These are phyloP conservation scores for Prunella vulgaris DNA, from an alignment of 257 asterid genomes.

Conservation along the genomic window DNA sequence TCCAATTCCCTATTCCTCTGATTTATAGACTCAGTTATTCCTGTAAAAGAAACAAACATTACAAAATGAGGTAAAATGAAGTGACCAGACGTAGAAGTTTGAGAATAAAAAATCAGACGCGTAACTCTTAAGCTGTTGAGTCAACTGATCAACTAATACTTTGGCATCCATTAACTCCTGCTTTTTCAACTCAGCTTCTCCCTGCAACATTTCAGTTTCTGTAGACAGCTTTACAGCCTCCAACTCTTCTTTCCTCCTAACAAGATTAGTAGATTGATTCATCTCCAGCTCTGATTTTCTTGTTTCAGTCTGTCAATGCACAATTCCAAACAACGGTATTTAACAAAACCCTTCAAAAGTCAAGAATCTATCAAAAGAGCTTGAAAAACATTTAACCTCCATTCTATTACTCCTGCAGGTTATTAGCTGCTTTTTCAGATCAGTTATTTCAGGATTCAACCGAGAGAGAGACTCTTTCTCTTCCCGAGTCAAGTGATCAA, in stretches of 20 bases:
- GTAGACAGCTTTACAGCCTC: slow-evolving; percentile 72
- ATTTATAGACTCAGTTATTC: slow-evolving; percentile 53
- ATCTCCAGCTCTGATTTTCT: slow-evolving; percentile 95
- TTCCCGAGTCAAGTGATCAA: slow-evolving; percentile 90
- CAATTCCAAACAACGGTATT: slow-evolving; percentile 13
- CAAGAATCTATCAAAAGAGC: neutral
- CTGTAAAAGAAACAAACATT: slow-evolving; percentile 33
- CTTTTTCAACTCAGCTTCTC: slow-evolving; percentile 73
- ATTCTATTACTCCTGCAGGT: slow-evolving; percentile 73
- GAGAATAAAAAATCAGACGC: slow-evolving; percentile 15
- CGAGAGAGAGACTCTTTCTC: slow-evolving; percentile 82
- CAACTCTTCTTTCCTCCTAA: slow-evolving; percentile 89
- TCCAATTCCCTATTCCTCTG: slow-evolving; percentile 58
- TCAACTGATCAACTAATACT: slow-evolving; percentile 51
- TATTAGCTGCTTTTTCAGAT: slow-evolving; percentile 66
- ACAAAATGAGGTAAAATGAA: slow-evolving; percentile 6
- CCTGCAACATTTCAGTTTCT: slow-evolving; percentile 60
- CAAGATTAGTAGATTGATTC: slow-evolving; percentile 93
- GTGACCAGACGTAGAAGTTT: slow-evolving; percentile 2
- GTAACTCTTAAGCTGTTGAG: slow-evolving; percentile 71
- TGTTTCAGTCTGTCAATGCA: slow-evolving; percentile 67
- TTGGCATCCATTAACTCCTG: slow-evolving; percentile 76
- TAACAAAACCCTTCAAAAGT: slow-evolving; percentile 7
- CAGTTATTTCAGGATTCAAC: slow-evolving; percentile 87
- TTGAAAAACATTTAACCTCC: slow-evolving; percentile 56